Percentiles rank a stretch among this genome's conserved stretches.
Evolutionary conservation across 805 yeast genomes (phyloP).

Genomic region (Ogataea chonburiensis): DNA sequence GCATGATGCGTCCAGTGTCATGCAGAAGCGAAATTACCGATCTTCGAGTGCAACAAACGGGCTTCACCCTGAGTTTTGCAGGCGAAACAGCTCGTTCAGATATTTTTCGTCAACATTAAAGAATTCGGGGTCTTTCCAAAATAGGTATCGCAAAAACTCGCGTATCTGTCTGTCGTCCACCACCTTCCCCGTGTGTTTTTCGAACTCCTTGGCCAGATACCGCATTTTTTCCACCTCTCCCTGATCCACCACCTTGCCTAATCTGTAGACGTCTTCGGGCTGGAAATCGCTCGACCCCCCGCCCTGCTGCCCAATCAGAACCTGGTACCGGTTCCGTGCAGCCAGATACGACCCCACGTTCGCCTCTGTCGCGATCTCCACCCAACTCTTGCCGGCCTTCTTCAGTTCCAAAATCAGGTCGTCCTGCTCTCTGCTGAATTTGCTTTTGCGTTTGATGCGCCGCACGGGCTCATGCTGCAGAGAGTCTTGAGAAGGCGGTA

Average conservation of each 20-base stretch:
- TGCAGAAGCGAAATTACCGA: slow-evolving; percentile 2
- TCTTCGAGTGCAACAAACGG: neutral
- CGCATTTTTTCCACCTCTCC: slow-evolving; percentile 73
- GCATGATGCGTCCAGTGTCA: too few species aligned
- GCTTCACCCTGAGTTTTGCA: slow-evolving; percentile 14
- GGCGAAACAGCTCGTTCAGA: slow-evolving; percentile 41
- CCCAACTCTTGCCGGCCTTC: slow-evolving; percentile 66
- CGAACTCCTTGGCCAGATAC: slow-evolving; percentile 60
- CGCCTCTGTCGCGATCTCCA: slow-evolving; percentile 65
- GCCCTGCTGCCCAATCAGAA: slow-evolving; percentile 80
- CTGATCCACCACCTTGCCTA: slow-evolving; percentile 58
- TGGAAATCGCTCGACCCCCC: slow-evolving; percentile 68
- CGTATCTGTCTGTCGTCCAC: slow-evolving; percentile 56
- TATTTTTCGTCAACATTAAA: slow-evolving; percentile 57
- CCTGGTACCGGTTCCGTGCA: slow-evolving; percentile 77
- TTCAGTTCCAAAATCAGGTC: slow-evolving; percentile 60
- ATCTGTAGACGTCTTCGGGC: slow-evolving; percentile 47
- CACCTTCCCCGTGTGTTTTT: slow-evolving; percentile 50
- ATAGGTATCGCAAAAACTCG: slow-evolving; percentile 50
- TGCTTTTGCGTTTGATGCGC: slow-evolving; percentile 60
- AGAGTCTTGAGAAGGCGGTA: slow-evolving; percentile 24
- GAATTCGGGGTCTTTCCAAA: slow-evolving; percentile 51
- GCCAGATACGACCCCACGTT: slow-evolving; percentile 67
- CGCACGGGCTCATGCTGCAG: slow-evolving; percentile 34
- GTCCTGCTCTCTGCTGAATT: slow-evolving; percentile 69